These are phyloP conservation scores for Fusarium aywerte DNA, from an alignment of 2,329 filamentous ascomycete species.

Conservation along the genomic window DNA sequence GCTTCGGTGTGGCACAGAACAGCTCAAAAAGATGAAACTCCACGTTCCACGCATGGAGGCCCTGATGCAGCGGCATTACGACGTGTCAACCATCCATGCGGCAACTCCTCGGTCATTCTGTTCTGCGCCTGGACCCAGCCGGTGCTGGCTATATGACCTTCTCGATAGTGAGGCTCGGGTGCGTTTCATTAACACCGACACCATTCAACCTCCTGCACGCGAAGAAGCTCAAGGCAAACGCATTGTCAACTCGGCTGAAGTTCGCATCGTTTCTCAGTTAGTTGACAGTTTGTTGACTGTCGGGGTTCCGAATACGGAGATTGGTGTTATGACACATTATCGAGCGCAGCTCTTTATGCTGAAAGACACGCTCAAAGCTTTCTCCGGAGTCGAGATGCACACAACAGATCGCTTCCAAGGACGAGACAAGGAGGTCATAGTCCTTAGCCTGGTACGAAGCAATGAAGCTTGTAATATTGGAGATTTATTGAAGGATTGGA, in stretches of 20 bases:
- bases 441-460: slow-evolving; percentile 87
- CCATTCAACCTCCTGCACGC: slow-evolving; percentile 68
- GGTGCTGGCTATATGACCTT: slow-evolving; percentile 82
- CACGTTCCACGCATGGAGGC: slow-evolving; percentile 72
- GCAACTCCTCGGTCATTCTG: slow-evolving; percentile 65
- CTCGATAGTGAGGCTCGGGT: slow-evolving; percentile 78
- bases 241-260: slow-evolving; percentile 89
- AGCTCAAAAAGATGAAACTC: slow-evolving; percentile 76
- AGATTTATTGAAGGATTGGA: slow-evolving; percentile 89
- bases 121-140: slow-evolving; percentile 57
- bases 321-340: slow-evolving; percentile 97
- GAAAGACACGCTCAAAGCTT: slow-evolving; percentile 73
- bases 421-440: slow-evolving; percentile 91
- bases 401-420: slow-evolving; percentile 98
- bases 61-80: slow-evolving; percentile 69
- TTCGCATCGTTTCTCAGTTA: slow-evolving; percentile 79
- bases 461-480: slow-evolving; percentile 88
- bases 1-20: slow-evolving; percentile 86
- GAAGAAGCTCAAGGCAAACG: slow-evolving; percentile 85
- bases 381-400: slow-evolving; percentile 84
- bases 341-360: slow-evolving; percentile 89
- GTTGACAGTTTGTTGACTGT: slow-evolving; percentile 80
- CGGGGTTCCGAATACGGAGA: slow-evolving; percentile 78
- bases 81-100: slow-evolving; percentile 57
- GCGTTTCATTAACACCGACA: slow-evolving; percentile 90